A percentile compares a stretch with the other conserved stretches of the same genome.
Evolutionary conservation across 345 rosid genomes (phyloP).

Genomic region (Pseudoturritis turrita): DNA sequence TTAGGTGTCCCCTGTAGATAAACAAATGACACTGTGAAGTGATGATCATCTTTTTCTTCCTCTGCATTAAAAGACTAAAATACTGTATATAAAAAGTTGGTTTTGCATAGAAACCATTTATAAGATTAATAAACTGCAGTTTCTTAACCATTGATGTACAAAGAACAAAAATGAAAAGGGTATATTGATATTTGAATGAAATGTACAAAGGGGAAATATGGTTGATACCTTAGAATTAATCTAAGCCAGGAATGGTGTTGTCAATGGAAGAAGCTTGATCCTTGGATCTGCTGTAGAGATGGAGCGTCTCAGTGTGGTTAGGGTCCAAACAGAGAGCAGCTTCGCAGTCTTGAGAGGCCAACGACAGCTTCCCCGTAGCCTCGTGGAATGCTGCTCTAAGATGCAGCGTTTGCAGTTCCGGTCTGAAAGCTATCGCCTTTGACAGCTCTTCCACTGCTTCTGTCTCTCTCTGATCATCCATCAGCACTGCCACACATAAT

Average conservation of each 20-base stretch:
- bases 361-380: slow-evolving; percentile 57
- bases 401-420: slow-evolving; percentile 86
- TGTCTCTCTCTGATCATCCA: slow-evolving; percentile 85
- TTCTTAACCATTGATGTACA: slow-evolving; percentile 5
- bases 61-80: background rate
- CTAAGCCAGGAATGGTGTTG: slow-evolving; percentile 23
- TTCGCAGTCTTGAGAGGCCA: slow-evolving; percentile 71
- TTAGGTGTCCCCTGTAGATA: slow-evolving; percentile 26
- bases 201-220: background rate
- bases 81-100: slow-evolving; percentile 9
- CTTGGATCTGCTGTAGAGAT: slow-evolving; percentile 63
- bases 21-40: slow-evolving; percentile 9
- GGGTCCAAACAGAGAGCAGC: slow-evolving; percentile 97
- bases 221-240: slow-evolving; percentile 22
- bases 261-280: slow-evolving; percentile 38
- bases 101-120: slow-evolving; percentile 7
- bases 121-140: slow-evolving; percentile 2
- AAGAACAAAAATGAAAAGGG: background rate
- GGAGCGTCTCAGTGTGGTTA: slow-evolving; percentile 62
- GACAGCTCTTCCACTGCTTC: slow-evolving; percentile 87
- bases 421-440: slow-evolving; percentile 83
- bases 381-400: slow-evolving; percentile 94
- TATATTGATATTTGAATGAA: background rate
- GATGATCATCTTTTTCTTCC: slow-evolving; percentile 17
- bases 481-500: slow-evolving; percentile 49